A percentile compares a stretch with the other conserved stretches of the same genome.
These are phyloP conservation scores for Trichoderma asperelloides DNA, from an alignment of 495 filamentous ascomycete genomes.

Conservation along the genomic window DNA sequence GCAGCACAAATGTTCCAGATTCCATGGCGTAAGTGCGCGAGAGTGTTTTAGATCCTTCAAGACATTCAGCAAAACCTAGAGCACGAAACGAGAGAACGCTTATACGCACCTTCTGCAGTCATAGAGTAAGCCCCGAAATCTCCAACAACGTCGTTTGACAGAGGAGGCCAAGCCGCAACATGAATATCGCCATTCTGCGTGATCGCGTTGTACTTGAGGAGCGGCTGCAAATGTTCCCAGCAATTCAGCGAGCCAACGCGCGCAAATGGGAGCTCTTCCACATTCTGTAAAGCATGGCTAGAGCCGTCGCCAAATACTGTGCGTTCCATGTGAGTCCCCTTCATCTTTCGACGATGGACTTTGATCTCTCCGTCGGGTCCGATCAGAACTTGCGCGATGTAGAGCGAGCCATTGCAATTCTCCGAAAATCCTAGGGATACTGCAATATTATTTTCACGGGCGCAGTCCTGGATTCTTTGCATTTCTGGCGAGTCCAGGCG, in stretches of 20 bases:
- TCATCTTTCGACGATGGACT: conserved; percentile 45
- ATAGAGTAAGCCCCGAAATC: conserved; percentile 23
- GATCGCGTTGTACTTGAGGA: conserved; percentile 50
- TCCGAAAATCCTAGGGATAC: conserved; percentile 50
- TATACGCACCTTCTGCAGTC: conserved; percentile 18
- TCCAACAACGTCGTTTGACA: conserved; percentile 20
- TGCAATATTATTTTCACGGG: conserved; percentile 33
- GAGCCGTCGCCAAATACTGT: conserved; percentile 50
- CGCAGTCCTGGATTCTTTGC: conserved; percentile 31
- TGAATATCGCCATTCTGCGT: conserved; percentile 46
- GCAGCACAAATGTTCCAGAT: conserved; percentile 41
- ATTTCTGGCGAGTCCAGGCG: conserved; percentile 37
- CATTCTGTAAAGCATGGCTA: conserved; percentile 30
- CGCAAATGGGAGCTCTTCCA: conserved; percentile 33
- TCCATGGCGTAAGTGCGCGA: conserved; percentile 46
- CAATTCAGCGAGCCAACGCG: conserved; percentile 42
- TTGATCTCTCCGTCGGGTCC: conserved; percentile 34
- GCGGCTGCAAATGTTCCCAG: conserved; percentile 53
- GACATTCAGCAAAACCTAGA: conserved; percentile 9
- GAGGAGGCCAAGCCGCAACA: conserved; percentile 48
- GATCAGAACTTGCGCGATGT: conserved; percentile 50
- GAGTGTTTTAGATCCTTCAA: conserved; percentile 24
- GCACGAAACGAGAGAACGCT: not conserved
- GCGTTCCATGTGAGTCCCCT: conserved; percentile 55
- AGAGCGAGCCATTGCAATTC: conserved; percentile 35